Conservation (phyloP, 495 filamentous ascomycete species). For the Parathielavia hyrcaniae region DNA sequence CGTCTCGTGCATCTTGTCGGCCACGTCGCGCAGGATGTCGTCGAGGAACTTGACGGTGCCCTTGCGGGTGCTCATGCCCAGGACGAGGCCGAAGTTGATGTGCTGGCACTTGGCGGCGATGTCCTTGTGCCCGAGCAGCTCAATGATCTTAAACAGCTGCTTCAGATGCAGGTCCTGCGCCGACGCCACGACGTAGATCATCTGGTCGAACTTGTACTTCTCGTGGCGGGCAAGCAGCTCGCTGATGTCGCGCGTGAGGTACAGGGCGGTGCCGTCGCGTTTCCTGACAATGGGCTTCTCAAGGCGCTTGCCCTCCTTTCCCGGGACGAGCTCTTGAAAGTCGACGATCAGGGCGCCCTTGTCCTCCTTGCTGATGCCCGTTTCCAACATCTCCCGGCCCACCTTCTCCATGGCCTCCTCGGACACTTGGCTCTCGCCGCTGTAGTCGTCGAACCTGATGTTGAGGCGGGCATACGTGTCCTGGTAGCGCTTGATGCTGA, state of each 20-base stretch:
- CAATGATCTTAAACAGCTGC: slow-evolving; percentile 60
- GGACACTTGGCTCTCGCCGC: slow-evolving; percentile 86
- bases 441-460: slow-evolving; percentile 90
- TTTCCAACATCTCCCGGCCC: slow-evolving; percentile 59
- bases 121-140: slow-evolving; percentile 53
- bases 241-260: slow-evolving; percentile 60
- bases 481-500: slow-evolving; percentile 82
- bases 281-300: slow-evolving; percentile 53
- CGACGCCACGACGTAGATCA: slow-evolving; percentile 62
- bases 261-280: slow-evolving; percentile 57
- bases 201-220: slow-evolving; percentile 61
- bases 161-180: slow-evolving; percentile 57
- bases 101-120: slow-evolving; percentile 53
- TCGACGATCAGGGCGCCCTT: slow-evolving; percentile 87
- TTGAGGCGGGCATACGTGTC: slow-evolving; percentile 49
- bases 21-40: slow-evolving; percentile 56
- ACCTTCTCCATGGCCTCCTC: slow-evolving; percentile 71
- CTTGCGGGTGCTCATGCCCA: slow-evolving; percentile 58
- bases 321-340: slow-evolving; percentile 65
- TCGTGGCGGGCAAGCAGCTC: slow-evolving; percentile 54
- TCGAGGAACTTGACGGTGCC: slow-evolving; percentile 52
- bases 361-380: slow-evolving; percentile 69
- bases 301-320: slow-evolving; percentile 53
- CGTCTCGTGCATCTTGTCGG: slow-evolving; percentile 58
- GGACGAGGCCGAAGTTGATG: slow-evolving; percentile 57